Percentiles rank a stretch among this genome's conserved stretches.
These are phyloP conservation scores for Epichloe bromicola DNA, from an alignment of 2,329 filamentous ascomycete genomes.

Conservation along the genomic window DNA sequence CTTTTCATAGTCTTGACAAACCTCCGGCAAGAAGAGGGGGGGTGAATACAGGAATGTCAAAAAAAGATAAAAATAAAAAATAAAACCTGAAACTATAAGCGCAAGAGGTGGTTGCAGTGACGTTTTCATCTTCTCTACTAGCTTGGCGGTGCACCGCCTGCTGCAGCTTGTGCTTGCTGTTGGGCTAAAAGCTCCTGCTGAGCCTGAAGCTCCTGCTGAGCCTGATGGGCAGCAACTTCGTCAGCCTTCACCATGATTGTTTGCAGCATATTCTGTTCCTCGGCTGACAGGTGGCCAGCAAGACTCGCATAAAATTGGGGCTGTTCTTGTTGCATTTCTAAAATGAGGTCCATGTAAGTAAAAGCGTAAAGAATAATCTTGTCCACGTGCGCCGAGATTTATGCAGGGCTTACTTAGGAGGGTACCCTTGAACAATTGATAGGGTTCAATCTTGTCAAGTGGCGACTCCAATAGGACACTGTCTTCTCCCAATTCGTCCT, in stretches of 20 bases:
- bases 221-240: slow-evolving; percentile 24
- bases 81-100: not conserved
- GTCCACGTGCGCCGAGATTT: not conserved
- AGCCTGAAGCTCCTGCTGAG: slow-evolving; percentile 5
- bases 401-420: slow-evolving; percentile 56
- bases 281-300: slow-evolving; percentile 62
- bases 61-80: not conserved
- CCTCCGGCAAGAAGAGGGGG: not conserved
- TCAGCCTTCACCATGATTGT: slow-evolving; percentile 55
- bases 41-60: not conserved
- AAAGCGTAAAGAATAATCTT: not conserved
- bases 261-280: slow-evolving; percentile 74
- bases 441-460: slow-evolving; percentile 89
- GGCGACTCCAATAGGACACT: slow-evolving; percentile 87
- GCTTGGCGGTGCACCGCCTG: slow-evolving; percentile 3
- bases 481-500: slow-evolving; percentile 85
- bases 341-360: not conserved
- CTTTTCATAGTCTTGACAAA: slow-evolving; percentile 2
- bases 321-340: slow-evolving; percentile 81
- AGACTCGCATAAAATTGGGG: slow-evolving; percentile 77
- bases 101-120: not conserved
- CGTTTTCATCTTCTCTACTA: slow-evolving; percentile 4
- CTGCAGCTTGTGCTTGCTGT: slow-evolving; percentile 12
- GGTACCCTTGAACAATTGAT: slow-evolving; percentile 72
- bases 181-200: slow-evolving; percentile 16